Evolutionary conservation across 2,329 filamentous ascomycete species (phyloP).

Genomic region (Lasiodiplodia gonubiensis): DNA sequence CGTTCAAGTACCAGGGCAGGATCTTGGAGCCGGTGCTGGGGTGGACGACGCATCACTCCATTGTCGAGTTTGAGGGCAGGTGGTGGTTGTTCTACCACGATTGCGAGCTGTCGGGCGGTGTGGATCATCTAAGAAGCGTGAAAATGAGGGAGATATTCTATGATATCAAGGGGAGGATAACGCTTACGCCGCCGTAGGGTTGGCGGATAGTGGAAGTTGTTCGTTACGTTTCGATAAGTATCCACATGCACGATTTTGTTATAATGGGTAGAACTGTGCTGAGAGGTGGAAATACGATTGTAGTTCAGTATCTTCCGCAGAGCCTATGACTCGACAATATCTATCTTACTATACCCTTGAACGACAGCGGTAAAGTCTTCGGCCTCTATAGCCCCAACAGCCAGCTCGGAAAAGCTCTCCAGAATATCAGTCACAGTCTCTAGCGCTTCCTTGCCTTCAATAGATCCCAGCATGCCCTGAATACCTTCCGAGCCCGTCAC

Average conservation of each 20-base stretch:
- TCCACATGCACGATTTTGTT: no score
- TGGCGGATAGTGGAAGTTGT: neutral
- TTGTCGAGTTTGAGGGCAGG: slow-evolving; percentile 72
- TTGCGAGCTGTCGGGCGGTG: slow-evolving; percentile 69
- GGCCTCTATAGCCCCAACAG: neutral
- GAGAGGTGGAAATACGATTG: no score
- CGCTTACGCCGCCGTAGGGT: slow-evolving; percentile 36
- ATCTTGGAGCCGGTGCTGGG: slow-evolving; percentile 78
- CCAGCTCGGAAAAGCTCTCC: neutral
- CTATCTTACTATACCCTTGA: neutral
- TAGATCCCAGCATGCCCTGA: no score
- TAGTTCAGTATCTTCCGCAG: no score
- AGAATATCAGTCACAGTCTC: neutral
- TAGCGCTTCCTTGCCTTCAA: no score
- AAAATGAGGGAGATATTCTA: slow-evolving; percentile 79
- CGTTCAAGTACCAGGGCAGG: slow-evolving; percentile 73
- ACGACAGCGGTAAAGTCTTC: neutral
- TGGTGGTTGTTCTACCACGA: slow-evolving; percentile 83
- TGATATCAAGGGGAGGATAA: slow-evolving; percentile 68
- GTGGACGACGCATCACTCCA: slow-evolving; percentile 83
- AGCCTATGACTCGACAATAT: neutral
- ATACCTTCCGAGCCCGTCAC: neutral
- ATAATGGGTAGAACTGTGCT: no score
- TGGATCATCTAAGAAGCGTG: slow-evolving; percentile 73
- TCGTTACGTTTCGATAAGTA: no score